Evolutionary conservation across 176 grass and related monocot genomes (phyloP).

Genomic region (Carex pumila): DNA sequence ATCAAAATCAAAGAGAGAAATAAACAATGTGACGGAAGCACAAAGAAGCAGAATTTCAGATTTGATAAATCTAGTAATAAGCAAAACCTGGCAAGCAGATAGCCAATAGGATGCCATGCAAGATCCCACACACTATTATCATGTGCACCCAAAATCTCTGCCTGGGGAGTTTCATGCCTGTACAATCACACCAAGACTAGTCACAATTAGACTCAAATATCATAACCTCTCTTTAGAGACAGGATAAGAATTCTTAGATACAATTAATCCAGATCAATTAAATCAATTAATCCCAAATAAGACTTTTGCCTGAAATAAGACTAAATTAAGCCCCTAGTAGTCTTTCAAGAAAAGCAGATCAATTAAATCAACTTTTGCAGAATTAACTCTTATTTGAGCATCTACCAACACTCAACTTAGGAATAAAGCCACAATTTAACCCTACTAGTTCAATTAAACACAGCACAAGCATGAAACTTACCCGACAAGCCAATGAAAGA

Average conservation of each 20-base stretch:
- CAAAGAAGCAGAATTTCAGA: neutral
- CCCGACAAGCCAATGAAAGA: slow-evolving; percentile 99
- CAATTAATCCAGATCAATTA: neutral
- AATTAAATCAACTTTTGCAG: neutral
- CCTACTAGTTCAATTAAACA: slow-evolving; percentile 5
- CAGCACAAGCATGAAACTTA: slow-evolving; percentile 32
- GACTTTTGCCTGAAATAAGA: neutral
- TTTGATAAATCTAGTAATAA: neutral
- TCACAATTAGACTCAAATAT: neutral
- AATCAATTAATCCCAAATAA: neutral
- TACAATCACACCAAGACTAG: slow-evolving; percentile 1
- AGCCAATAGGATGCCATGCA: slow-evolving; percentile 99
- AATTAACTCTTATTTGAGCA: neutral
- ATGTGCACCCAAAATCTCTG: slow-evolving; percentile 86
- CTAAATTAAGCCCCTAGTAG: neutral
- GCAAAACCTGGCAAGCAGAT: slow-evolving; percentile 91
- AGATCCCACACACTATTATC: slow-evolving; percentile 98
- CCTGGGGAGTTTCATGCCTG: slow-evolving; percentile 92
- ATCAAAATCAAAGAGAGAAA: neutral
- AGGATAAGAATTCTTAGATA: neutral
- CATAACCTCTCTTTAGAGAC: neutral
- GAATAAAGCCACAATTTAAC: neutral
- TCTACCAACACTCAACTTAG: neutral
- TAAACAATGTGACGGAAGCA: neutral
- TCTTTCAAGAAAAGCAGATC: neutral